A percentile compares a stretch with the other conserved stretches of the same genome.
phyloP scores from a whole-genome alignment of 2,329 filamentous ascomycete species.

The Arachnomyces sp. region DNA sequence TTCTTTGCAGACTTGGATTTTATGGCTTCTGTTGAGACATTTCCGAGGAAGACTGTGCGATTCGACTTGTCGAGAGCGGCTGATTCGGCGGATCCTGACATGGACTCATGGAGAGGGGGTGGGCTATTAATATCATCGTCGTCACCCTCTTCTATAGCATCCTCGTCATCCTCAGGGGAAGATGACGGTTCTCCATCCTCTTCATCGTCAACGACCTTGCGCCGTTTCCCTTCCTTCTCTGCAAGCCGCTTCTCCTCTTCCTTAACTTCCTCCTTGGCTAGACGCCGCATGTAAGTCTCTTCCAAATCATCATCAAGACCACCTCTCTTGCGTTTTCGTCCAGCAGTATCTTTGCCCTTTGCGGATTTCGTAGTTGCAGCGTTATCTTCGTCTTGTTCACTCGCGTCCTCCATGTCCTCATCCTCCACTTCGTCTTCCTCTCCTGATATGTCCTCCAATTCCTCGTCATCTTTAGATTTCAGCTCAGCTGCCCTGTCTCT shows the following conservation, averaged over 20 bases:
- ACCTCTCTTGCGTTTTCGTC: slow-evolving; percentile 49
- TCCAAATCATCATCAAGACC: slow-evolving; percentile 41
- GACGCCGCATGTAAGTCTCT: slow-evolving; percentile 36
- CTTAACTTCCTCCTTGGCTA: slow-evolving; percentile 37
- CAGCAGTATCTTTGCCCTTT: slow-evolving; percentile 14
- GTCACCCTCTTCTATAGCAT: slow-evolving; percentile 21
- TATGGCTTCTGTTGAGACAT: slow-evolving; percentile 77
- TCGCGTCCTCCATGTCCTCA: slow-evolving; percentile 36
- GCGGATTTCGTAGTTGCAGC: slow-evolving; percentile 28
- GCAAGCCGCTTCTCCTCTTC: slow-evolving; percentile 26
- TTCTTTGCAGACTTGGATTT: slow-evolving; percentile 76
- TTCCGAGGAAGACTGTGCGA: slow-evolving; percentile 87
- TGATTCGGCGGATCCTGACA: slow-evolving; percentile 26
- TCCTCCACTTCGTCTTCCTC: slow-evolving; percentile 26
- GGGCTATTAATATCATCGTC: slow-evolving; percentile 23
- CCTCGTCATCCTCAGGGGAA: slow-evolving; percentile 15
- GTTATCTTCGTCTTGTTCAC: slow-evolving; percentile 49
- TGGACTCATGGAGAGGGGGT: slow-evolving; percentile 33
- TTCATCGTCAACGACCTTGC: slow-evolving; percentile 38
- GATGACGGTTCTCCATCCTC: slow-evolving; percentile 28
- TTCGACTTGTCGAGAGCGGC: slow-evolving; percentile 72
- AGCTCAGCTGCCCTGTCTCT: slow-evolving; percentile 14
- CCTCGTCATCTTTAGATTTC: slow-evolving; percentile 20
- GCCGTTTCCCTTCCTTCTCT: slow-evolving; percentile 33
- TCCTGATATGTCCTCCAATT: slow-evolving; percentile 21